These are phyloP conservation scores for Lactifluus volemus DNA, from an alignment of 768 basidiomycete genomes.

Conservation along the genomic window DNA sequence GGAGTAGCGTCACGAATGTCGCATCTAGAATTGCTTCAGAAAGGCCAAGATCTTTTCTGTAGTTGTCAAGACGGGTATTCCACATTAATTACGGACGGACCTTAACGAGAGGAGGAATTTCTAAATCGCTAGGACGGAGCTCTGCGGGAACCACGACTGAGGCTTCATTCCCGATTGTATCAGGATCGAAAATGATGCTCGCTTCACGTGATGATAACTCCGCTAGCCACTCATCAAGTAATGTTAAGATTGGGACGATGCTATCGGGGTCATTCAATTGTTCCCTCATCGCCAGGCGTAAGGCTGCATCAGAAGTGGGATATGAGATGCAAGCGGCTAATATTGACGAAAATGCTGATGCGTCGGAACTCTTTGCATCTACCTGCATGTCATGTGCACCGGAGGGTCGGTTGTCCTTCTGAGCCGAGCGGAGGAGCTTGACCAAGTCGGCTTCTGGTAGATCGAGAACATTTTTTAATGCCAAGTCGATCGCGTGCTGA, in stretches of 20 bases:
- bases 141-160: not conserved
- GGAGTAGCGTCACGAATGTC: constrained; percentile 58
- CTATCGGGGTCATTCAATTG: constrained; percentile 43
- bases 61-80: not conserved
- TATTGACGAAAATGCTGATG: constrained; percentile 31
- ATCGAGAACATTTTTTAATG: constrained; percentile 50
- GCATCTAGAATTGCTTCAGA: constrained; percentile 59
- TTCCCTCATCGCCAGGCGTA: constrained; percentile 45
- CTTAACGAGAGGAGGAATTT: constrained; percentile 7
- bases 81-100: constrained; percentile 18
- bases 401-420: constrained; percentile 16
- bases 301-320: constrained; percentile 29
- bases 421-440: constrained; percentile 38
- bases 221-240: constrained; percentile 43
- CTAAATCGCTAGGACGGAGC: constrained; percentile 32
- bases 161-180: constrained; percentile 27
- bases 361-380: constrained; percentile 25
- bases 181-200: constrained; percentile 28
- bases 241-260: constrained; percentile 35
- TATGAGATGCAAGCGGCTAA: constrained; percentile 35
- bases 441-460: constrained; percentile 59
- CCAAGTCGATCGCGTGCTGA: constrained; percentile 35
- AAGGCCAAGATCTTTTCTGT: constrained; percentile 45
- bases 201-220: constrained; percentile 24
- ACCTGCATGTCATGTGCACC: constrained; percentile 30